These are phyloP conservation scores for Lantana camara DNA, from an alignment of 257 asterid genomes.

Conservation along the genomic window DNA sequence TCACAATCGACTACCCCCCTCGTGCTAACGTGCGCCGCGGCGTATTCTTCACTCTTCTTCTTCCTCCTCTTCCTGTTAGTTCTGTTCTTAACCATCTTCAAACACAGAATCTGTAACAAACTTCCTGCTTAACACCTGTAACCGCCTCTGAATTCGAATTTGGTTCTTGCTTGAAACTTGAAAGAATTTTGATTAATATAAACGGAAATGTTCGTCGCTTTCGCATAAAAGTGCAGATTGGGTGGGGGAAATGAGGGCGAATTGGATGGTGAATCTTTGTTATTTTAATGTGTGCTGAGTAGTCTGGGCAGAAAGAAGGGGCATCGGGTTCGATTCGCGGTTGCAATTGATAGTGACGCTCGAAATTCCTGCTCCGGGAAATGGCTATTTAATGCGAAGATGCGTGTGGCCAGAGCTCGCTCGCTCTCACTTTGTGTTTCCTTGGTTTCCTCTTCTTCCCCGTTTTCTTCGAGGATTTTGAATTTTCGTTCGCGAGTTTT, in stretches of 20 bases:
- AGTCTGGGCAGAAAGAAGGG: slow-evolving; percentile 26
- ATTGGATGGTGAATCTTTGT: slow-evolving; percentile 27
- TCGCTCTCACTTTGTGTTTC: slow-evolving; percentile 51
- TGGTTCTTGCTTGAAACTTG: slow-evolving; percentile 21
- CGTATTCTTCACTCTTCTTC: slow-evolving; percentile 29
- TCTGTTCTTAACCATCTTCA: too few species aligned
- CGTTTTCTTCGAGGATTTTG: slow-evolving; percentile 42
- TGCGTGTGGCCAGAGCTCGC: slow-evolving; percentile 66
- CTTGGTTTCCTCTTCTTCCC: slow-evolving; percentile 27
- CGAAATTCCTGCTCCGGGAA: slow-evolving; percentile 29
- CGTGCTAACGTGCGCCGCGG: slow-evolving; percentile 26
- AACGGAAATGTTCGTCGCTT: background rate
- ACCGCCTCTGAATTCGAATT: slow-evolving; percentile 36
- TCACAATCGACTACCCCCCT: slow-evolving; percentile 25
- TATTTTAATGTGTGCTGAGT: slow-evolving; percentile 22
- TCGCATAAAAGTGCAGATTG: slow-evolving; percentile 12
- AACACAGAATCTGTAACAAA: too few species aligned
- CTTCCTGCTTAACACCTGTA: background rate
- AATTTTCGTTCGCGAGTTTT: slow-evolving; percentile 38
- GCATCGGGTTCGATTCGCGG: slow-evolving; percentile 42
- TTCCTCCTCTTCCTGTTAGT: too few species aligned
- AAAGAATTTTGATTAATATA: slow-evolving; percentile 1
- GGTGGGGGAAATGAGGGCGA: slow-evolving; percentile 17
- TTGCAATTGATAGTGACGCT: slow-evolving; percentile 26
- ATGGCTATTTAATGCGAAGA: slow-evolving; percentile 63